Percentiles rank a stretch among this genome's conserved stretches.
Conservation (phyloP, 495 filamentous ascomycete genomes). For the Aspergillus campestris region DNA sequence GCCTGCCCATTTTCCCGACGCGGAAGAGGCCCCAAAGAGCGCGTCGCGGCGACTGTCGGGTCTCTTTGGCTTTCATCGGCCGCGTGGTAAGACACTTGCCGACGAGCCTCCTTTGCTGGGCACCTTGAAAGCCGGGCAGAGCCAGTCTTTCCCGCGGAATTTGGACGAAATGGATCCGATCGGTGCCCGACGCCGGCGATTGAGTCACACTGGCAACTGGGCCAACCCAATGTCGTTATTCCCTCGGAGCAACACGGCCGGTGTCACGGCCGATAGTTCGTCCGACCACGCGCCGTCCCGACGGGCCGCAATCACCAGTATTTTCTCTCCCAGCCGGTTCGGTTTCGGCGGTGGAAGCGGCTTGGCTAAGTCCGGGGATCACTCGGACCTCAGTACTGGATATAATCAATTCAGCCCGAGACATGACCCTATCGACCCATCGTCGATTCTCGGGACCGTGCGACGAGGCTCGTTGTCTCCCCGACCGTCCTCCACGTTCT, state of each 20-base stretch:
- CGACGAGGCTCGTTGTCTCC: conserved; percentile 59
- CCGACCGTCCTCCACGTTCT: conserved; percentile 69
- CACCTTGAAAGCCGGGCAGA: conserved; percentile 65
- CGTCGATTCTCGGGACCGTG: conserved; percentile 43
- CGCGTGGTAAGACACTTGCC: conserved; percentile 61
- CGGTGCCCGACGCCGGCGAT: conserved; percentile 51
- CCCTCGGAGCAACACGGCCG: conserved; percentile 35
- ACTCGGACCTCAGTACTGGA: conserved; percentile 34
- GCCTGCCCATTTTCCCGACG: conserved; percentile 25
- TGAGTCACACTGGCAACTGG: conserved; percentile 58
- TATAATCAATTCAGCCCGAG: conserved; percentile 57
- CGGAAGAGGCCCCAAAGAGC: conserved; percentile 39
- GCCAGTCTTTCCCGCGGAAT: conserved; percentile 73
- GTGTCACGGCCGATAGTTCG: conserved; percentile 34
- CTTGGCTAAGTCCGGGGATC: conserved; percentile 35
- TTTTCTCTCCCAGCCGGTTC: conserved; percentile 37
- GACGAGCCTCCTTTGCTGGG: conserved; percentile 64
- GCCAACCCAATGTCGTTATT: conserved; percentile 48
- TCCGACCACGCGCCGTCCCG: conserved; percentile 38
- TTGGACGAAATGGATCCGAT: conserved; percentile 62
- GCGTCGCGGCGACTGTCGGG: conserved; percentile 48
- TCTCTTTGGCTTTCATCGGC: conserved; percentile 60
- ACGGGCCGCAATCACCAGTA: conserved; percentile 36
- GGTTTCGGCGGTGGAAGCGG: conserved; percentile 33
- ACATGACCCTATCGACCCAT: conserved; percentile 49